Conservation (phyloP, 1,139 yeast genomes). For the Candida frijolesensis region DNA sequence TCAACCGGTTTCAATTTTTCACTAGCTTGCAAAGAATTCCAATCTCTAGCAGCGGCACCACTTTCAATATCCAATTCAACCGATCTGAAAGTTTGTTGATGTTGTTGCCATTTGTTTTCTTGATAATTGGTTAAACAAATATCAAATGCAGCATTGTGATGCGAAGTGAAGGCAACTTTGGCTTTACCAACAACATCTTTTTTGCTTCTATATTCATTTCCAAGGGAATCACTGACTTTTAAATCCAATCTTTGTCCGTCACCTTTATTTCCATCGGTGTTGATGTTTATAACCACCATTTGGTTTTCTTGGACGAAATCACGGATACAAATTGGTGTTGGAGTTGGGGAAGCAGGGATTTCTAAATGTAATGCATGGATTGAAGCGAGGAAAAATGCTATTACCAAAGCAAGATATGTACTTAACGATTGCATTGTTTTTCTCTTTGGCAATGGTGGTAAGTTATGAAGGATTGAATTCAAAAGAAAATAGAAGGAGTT, state of each 20-base stretch:
- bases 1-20: slow-evolving; percentile 94
- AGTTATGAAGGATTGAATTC: background rate
- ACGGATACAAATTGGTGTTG: slow-evolving; percentile 69
- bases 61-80: slow-evolving; percentile 91
- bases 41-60: slow-evolving; percentile 96
- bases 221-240: slow-evolving; percentile 62
- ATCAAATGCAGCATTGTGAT: slow-evolving; percentile 82
- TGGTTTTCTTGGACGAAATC: slow-evolving; percentile 86
- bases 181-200: slow-evolving; percentile 66
- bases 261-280: slow-evolving; percentile 70
- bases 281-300: slow-evolving; percentile 79
- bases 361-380: slow-evolving; percentile 42
- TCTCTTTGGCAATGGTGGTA: background rate
- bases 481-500: background rate
- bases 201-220: slow-evolving; percentile 70
- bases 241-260: slow-evolving; percentile 83
- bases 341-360: slow-evolving; percentile 35
- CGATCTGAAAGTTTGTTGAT: slow-evolving; percentile 47
- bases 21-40: slow-evolving; percentile 92
- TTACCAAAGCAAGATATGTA: slow-evolving; percentile 12
- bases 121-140: slow-evolving; percentile 79
- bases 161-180: slow-evolving; percentile 81
- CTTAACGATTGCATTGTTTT: background rate
- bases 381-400: slow-evolving; percentile 23
- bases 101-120: slow-evolving; percentile 37